phyloP scores from a whole-genome alignment of 257 asterid genomes.

The Nicotiana tomentosiformis region DNA sequence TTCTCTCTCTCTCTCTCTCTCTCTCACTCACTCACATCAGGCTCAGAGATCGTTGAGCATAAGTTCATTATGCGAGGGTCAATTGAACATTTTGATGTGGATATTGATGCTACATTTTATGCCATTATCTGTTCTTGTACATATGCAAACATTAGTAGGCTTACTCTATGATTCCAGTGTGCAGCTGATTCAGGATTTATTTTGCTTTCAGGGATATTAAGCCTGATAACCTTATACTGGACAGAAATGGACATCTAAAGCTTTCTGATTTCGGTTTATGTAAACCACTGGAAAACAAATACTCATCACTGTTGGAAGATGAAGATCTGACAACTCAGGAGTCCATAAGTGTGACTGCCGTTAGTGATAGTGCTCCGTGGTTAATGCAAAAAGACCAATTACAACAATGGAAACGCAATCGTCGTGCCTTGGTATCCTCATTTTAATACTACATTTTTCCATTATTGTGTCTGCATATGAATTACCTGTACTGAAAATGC shows the following conservation, averaged over 20 bases:
- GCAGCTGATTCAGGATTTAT: conserved; percentile 7
- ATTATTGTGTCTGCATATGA: background rate
- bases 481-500: background rate
- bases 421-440: conserved; percentile 80
- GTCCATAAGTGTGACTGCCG: conserved; percentile 44
- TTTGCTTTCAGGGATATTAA: conserved; percentile 72
- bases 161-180: conserved; percentile 29
- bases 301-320: conserved; percentile 79
- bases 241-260: conserved; percentile 84
- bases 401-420: conserved; percentile 90
- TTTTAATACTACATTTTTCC: background rate
- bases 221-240: conserved; percentile 93
- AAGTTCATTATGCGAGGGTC: background rate
- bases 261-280: conserved; percentile 91
- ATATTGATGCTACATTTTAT: background rate
- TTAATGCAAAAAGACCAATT: conserved; percentile 92
- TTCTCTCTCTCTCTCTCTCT: background rate
- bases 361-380: conserved; percentile 59
- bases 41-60: background rate
- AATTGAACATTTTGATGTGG: background rate
- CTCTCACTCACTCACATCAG: background rate
- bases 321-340: conserved; percentile 56
- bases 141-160: background rate
- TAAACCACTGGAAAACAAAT: conserved; percentile 56
- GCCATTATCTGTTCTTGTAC: background rate